These are phyloP conservation scores for Hemisphaericaspora nanyangensis DNA, from an alignment of 805 yeast genomes.

Conservation along the genomic window DNA sequence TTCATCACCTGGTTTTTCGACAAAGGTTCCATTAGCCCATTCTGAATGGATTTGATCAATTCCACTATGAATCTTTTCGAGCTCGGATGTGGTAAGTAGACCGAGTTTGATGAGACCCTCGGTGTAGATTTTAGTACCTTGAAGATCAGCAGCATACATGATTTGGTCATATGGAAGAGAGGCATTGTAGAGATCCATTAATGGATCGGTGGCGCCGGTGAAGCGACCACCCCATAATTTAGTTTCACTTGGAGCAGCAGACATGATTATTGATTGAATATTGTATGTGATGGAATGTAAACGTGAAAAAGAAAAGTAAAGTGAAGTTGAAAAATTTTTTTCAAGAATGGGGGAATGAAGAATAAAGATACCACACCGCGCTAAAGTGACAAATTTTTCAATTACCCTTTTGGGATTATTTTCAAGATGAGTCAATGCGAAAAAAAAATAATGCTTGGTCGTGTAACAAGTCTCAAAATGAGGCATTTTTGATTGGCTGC, in stretches of 20 bases:
- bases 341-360: neutral
- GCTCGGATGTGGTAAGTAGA: slow-evolving; percentile 67
- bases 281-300: too few relatives aligned
- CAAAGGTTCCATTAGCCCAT: slow-evolving; percentile 71
- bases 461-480: too few relatives aligned
- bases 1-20: slow-evolving; percentile 86
- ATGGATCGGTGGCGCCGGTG: slow-evolving; percentile 94
- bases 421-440: neutral
- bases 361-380: neutral
- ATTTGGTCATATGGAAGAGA: slow-evolving; percentile 92
- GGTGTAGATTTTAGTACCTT: slow-evolving; percentile 92
- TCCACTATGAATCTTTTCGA: slow-evolving; percentile 80
- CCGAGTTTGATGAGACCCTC: slow-evolving; percentile 79
- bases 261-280: too few relatives aligned
- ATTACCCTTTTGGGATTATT: neutral
- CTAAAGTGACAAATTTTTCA: neutral
- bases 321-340: neutral
- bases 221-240: slow-evolving; percentile 98
- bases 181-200: slow-evolving; percentile 96
- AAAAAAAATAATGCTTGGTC: too few relatives aligned
- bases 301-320: neutral
- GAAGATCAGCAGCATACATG: slow-evolving; percentile 92
- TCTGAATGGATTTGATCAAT: slow-evolving; percentile 66
- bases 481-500: too few relatives aligned
- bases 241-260: slow-evolving; percentile 51